phyloP scores from a whole-genome alignment of 169 alveolate species.

The Cytauxzoon felis region DNA sequence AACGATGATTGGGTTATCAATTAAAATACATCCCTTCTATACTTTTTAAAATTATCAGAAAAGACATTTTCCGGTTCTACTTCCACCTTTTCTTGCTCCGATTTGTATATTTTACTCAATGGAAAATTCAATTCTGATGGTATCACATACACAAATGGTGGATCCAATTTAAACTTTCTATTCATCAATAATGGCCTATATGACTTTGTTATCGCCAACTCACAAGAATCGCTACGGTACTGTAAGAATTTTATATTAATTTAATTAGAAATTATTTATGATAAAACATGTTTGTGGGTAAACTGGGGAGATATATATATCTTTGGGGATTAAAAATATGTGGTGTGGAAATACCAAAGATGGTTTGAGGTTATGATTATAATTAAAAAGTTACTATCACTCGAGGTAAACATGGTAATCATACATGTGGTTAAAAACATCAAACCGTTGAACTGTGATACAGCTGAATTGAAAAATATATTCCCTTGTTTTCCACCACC shows the following conservation, averaged over 20 bases:
- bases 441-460: too few species aligned
- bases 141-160: conserved; percentile 75
- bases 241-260: conserved; percentile 25
- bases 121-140: conserved; percentile 74
- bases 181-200: conserved; percentile 76
- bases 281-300: conserved; percentile 35
- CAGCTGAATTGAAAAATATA: too few species aligned
- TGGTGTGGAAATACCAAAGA: too few species aligned
- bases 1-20: conserved; percentile 44
- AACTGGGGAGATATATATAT: too few species aligned
- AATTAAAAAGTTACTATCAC: too few species aligned
- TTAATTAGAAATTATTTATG: conserved; percentile 34
- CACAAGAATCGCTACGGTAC: conserved; percentile 71
- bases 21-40: conserved; percentile 23
- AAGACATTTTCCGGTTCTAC: conserved; percentile 36
- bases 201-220: conserved; percentile 72
- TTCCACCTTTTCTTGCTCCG: conserved; percentile 11
- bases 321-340: too few species aligned
- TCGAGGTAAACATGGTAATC: too few species aligned
- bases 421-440: too few species aligned
- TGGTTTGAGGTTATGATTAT: too few species aligned
- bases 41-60: conserved; percentile 21
- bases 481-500: too few species aligned
- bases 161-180: conserved; percentile 78
- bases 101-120: conserved; percentile 21